Evolutionary conservation across 2,329 filamentous ascomycete species (phyloP).

Genomic region (Aspergillus luchuensis): DNA sequence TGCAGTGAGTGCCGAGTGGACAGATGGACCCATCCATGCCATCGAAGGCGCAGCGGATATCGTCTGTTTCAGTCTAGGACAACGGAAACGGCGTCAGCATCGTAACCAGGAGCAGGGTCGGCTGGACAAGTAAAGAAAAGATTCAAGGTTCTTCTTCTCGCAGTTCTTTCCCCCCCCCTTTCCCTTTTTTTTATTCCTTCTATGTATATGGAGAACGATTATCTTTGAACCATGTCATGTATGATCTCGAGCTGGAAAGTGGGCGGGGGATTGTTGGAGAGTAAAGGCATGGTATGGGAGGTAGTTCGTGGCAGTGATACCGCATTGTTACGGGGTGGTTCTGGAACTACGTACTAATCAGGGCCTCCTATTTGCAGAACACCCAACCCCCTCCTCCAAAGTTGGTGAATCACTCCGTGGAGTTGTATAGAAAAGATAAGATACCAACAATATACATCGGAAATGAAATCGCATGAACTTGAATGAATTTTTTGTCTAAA

Average conservation of each 20-base stretch:
- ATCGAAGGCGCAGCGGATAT: slow-evolving; percentile 12
- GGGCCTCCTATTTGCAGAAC: slow-evolving; percentile 11
- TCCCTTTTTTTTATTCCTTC: too few species aligned
- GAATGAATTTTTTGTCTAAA: background rate
- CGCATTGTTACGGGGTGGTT: slow-evolving; percentile 14
- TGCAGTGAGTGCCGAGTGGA: slow-evolving; percentile 3
- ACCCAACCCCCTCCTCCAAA: background rate
- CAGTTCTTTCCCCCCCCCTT: too few species aligned
- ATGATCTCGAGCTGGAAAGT: background rate
- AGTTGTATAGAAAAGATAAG: background rate
- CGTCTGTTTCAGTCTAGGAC: slow-evolving; percentile 1
- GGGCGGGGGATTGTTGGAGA: background rate
- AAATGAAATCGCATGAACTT: too few species aligned
- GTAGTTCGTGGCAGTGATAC: slow-evolving; percentile 9
- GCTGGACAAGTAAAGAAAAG: background rate
- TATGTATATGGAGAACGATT: too few species aligned
- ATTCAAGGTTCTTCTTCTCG: too few species aligned
- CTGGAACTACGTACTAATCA: slow-evolving; percentile 5
- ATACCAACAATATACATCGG: background rate
- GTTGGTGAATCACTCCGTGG: background rate
- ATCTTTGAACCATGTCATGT: background rate
- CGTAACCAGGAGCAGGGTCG: background rate
- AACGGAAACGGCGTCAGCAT: slow-evolving; percentile 3
- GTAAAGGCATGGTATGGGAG: background rate
- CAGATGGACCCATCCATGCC: slow-evolving; percentile 13